These are phyloP conservation scores for Ilyonectria robusta DNA, from an alignment of 2,329 filamentous ascomycete genomes.

Conservation along the genomic window DNA sequence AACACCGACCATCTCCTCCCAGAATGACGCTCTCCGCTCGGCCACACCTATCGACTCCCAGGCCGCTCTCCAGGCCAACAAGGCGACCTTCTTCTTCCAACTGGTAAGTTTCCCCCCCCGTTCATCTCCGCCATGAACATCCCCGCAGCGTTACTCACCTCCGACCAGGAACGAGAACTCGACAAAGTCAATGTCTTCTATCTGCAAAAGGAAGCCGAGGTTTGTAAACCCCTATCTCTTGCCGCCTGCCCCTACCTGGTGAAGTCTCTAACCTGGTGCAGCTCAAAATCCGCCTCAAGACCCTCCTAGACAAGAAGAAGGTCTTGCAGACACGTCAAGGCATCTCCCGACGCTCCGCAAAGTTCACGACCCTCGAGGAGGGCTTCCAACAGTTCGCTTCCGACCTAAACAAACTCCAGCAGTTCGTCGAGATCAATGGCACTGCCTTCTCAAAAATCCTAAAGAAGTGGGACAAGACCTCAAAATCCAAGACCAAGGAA, in stretches of 20 bases:
- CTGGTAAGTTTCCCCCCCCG: conserved; percentile 72
- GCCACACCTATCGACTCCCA: conserved; percentile 78
- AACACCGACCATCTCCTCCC: conserved; percentile 85
- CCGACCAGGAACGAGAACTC: conserved; percentile 87
- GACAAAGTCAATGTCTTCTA: conserved; percentile 99
- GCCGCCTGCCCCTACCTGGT: background rate
- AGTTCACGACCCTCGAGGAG: conserved; percentile 95
- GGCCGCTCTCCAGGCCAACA: conserved; percentile 93
- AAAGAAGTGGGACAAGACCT: conserved; percentile 99
- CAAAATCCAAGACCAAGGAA: conserved; percentile 98
- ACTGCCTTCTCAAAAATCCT: conserved; percentile 98
- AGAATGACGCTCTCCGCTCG: conserved; percentile 72
- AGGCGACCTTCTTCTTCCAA: conserved; percentile 98
- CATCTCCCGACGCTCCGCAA: conserved; percentile 88
- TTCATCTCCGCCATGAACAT: conserved; percentile 46
- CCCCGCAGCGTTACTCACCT: conserved; percentile 56
- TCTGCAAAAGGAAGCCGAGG: conserved; percentile 97
- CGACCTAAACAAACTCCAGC: conserved; percentile 96
- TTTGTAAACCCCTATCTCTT: conserved; percentile 58
- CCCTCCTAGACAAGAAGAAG: conserved; percentile 94
- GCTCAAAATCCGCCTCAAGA: conserved; percentile 94
- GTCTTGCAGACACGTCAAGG: conserved; percentile 87
- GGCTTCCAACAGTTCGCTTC: conserved; percentile 98
- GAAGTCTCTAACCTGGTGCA: conserved; percentile 56
- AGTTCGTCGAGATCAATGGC: conserved; percentile 98